These are phyloP conservation scores for Fragosphaeria purpurea DNA, from an alignment of 2,329 filamentous ascomycete genomes.

Conservation along the genomic window DNA sequence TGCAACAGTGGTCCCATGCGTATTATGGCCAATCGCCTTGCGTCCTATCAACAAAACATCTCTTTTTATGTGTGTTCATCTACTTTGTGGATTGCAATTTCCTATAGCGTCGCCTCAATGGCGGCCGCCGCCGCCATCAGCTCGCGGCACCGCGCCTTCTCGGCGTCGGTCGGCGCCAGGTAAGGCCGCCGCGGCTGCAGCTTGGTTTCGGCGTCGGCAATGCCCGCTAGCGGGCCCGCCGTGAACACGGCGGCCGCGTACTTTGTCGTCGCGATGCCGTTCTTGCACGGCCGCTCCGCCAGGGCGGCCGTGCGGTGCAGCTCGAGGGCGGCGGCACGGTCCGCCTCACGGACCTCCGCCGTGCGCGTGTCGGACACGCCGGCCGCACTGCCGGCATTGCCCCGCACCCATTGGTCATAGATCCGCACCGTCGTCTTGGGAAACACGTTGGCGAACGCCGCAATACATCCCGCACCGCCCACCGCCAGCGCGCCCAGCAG, in stretches of 20 bases:
- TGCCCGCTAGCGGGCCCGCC: conserved; percentile 41
- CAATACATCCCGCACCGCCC: conserved; percentile 50
- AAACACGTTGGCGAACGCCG: conserved; percentile 53
- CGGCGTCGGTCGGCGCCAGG: conserved; percentile 33
- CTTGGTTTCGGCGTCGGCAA: conserved; percentile 48
- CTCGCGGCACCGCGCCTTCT: conserved; percentile 30
- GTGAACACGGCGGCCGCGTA: conserved; percentile 54
- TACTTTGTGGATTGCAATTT: too few species aligned
- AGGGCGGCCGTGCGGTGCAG: conserved; percentile 53
- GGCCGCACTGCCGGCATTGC: not conserved
- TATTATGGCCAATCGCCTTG: too few species aligned
- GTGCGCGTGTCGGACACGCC: conserved; percentile 5
- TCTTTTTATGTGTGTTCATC: too few species aligned
- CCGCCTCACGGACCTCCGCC: conserved; percentile 31
- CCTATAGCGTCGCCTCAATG: conserved; percentile 27
- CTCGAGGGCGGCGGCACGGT: conserved; percentile 45
- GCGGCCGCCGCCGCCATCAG: conserved; percentile 34
- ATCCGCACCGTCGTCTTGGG: conserved; percentile 46
- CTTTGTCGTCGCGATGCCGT: conserved; percentile 58
- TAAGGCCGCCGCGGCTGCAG: conserved; percentile 54
- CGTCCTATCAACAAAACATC: too few species aligned
- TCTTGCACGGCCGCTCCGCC: conserved; percentile 56
- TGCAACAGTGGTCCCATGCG: too few species aligned
- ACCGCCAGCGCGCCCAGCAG: conserved; percentile 48
- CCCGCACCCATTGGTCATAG: conserved; percentile 45